Percentiles rank a stretch among this genome's conserved stretches.
These are phyloP conservation scores for Vigna trinervia DNA, from an alignment of 306 rosid species.

Conservation along the genomic window DNA sequence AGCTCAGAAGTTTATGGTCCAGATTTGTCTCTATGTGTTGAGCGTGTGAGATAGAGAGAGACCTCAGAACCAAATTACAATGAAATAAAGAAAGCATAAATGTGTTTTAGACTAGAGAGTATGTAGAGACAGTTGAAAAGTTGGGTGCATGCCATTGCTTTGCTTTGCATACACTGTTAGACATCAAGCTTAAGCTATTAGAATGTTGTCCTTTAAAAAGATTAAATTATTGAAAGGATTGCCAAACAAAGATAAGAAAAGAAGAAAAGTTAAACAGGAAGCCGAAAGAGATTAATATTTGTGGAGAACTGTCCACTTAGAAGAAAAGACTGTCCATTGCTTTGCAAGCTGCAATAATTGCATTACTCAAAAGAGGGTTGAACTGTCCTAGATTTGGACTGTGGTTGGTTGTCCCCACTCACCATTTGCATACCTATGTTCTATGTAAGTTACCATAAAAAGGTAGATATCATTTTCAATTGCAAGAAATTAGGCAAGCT, in stretches of 20 bases:
- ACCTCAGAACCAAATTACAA: constrained; percentile 13
- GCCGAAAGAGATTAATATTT: constrained; percentile 30
- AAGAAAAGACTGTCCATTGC: constrained; percentile 52
- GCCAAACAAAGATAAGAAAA: constrained; percentile 38
- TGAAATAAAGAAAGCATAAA: constrained; percentile 27
- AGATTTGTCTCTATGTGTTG: constrained; percentile 9
- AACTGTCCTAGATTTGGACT: constrained; percentile 47
- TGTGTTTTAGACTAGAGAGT: constrained; percentile 21
- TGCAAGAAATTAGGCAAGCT: background rate
- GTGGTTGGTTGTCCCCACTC: constrained; percentile 44
- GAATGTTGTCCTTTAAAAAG: constrained; percentile 29
- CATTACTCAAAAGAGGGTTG: constrained; percentile 43
- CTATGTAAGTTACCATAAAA: background rate
- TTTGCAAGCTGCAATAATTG: constrained; percentile 39
- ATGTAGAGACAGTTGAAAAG: constrained; percentile 37
- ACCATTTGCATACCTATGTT: constrained; percentile 2
- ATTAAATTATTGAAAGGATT: constrained; percentile 43
- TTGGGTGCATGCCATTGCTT: constrained; percentile 48
- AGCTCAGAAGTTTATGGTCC: background rate
- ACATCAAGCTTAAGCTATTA: constrained; percentile 25
- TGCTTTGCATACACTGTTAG: constrained; percentile 57
- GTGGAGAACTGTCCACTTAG: constrained; percentile 48
- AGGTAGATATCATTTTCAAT: constrained; percentile 29
- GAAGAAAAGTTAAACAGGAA: constrained; percentile 18
- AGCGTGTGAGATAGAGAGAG: constrained; percentile 17